Percentiles rank a stretch among this genome's conserved stretches.
These are phyloP conservation scores for Gamsiella multidivaricata DNA, from an alignment of 192 early-diverging fungal genomes.

Conservation along the genomic window DNA sequence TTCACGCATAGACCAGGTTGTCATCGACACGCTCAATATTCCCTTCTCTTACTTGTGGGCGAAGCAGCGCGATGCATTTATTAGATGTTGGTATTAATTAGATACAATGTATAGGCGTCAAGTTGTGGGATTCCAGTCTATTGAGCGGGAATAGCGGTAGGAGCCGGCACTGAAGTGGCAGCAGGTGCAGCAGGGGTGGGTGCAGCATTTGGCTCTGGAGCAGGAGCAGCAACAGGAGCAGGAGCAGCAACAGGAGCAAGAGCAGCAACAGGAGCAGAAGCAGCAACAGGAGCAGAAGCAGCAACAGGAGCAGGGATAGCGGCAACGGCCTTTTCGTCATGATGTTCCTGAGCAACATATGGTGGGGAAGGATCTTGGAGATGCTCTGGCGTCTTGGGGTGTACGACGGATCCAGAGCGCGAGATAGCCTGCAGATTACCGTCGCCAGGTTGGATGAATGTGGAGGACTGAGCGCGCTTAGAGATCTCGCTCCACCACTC, in stretches of 20 bases:
- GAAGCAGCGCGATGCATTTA: too few relatives aligned
- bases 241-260: background rate
- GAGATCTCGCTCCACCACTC: conserved; percentile 48
- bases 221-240: conserved; percentile 10
- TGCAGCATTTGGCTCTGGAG: background rate
- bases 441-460: conserved; percentile 33
- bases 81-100: too few relatives aligned
- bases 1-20: too few relatives aligned
- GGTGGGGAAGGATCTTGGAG: conserved; percentile 15
- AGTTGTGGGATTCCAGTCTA: background rate
- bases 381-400: conserved; percentile 8
- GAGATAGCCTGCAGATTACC: conserved; percentile 15
- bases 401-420: conserved; percentile 30
- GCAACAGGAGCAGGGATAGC: background rate
- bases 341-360: conserved; percentile 14
- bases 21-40: too few relatives aligned
- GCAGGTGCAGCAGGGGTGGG: conserved; percentile 6
- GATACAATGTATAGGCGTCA: too few relatives aligned
- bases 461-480: conserved; percentile 36
- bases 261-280: conserved; percentile 4
- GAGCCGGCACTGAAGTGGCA: background rate
- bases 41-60: too few relatives aligned
- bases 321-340: background rate
- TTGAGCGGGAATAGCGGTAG: background rate
- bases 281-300: conserved; percentile 7